These are phyloP conservation scores for Volvox reticuliferus DNA, from an alignment of 139 green algal genomes.

Conservation along the genomic window DNA sequence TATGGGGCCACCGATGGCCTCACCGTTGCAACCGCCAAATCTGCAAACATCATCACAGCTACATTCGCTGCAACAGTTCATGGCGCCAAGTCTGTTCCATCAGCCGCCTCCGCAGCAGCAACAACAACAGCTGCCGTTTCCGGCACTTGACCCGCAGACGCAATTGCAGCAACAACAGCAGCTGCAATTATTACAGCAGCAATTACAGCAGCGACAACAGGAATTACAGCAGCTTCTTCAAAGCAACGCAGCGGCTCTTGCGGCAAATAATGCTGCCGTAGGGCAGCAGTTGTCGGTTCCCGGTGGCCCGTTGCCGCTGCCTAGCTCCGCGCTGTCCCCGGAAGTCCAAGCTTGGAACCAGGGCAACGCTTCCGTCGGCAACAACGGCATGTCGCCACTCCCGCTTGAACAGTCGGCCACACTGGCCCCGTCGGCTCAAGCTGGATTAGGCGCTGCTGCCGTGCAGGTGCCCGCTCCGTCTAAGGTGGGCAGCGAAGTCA, in stretches of 20 bases:
- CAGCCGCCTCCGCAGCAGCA: neutral
- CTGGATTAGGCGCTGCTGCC: too few relatives aligned
- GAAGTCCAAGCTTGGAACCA: neutral
- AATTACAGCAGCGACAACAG: slow-evolving; percentile 21
- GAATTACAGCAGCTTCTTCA: slow-evolving; percentile 23
- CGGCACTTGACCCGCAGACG: neutral
- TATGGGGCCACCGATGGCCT: neutral
- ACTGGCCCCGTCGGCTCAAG: too few relatives aligned
- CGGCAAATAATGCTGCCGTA: neutral
- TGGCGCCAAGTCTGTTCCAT: neutral
- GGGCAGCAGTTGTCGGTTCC: neutral
- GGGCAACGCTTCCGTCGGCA: neutral
- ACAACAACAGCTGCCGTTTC: neutral
- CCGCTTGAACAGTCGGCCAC: too few relatives aligned
- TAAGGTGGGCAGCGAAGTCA: neutral
- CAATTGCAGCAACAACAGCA: neutral
- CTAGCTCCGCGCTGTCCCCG: neutral
- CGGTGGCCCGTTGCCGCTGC: neutral
- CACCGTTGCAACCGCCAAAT: neutral
- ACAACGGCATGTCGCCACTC: too few relatives aligned
- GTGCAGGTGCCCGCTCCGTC: too few relatives aligned
- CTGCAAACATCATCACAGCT: neutral
- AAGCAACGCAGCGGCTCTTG: neutral
- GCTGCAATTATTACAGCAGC: neutral
- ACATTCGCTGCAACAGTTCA: neutral